phyloP scores from a whole-genome alignment of 1,284 basidiomycete genomes.

The Xerocomus nothofagi region DNA sequence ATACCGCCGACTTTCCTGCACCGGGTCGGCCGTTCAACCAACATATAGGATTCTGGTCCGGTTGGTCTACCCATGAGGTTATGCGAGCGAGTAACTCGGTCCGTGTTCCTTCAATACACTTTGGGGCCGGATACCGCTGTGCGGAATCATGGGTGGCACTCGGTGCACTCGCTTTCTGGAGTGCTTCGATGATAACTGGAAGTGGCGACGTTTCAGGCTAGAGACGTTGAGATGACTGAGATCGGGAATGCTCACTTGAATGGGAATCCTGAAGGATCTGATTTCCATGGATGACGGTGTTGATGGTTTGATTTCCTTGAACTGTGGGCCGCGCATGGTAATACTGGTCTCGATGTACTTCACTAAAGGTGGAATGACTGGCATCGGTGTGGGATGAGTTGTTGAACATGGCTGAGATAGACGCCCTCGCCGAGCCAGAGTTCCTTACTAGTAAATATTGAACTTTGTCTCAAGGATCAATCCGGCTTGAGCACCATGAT shows the following conservation, averaged over 20 bases:
- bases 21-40: conserved; percentile 24
- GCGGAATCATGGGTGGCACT: conserved; percentile 22
- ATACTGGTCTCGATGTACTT: conserved; percentile 21
- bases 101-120: conserved; percentile 25
- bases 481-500: too few relatives aligned
- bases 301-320: conserved; percentile 16
- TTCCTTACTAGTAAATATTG: too few relatives aligned
- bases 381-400: conserved; percentile 3
- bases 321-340: conserved; percentile 6
- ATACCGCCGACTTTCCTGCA: conserved; percentile 25
- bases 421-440: too few relatives aligned
- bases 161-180: conserved; percentile 19
- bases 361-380: neutral
- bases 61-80: conserved; percentile 17
- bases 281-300: conserved; percentile 16
- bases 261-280: conserved; percentile 16
- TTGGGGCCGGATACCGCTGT: conserved; percentile 23
- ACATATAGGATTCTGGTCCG: conserved; percentile 12
- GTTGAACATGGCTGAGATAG: conserved; percentile 13
- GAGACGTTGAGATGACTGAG: neutral
- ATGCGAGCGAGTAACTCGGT: conserved; percentile 20
- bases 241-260: conserved; percentile 4
- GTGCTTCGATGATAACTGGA: conserved; percentile 11
- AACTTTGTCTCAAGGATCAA: too few relatives aligned
- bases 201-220: neutral